Base-by-base conservation (phyloP, 169 alveolate species). In the Eimeria brunetti region DNA sequence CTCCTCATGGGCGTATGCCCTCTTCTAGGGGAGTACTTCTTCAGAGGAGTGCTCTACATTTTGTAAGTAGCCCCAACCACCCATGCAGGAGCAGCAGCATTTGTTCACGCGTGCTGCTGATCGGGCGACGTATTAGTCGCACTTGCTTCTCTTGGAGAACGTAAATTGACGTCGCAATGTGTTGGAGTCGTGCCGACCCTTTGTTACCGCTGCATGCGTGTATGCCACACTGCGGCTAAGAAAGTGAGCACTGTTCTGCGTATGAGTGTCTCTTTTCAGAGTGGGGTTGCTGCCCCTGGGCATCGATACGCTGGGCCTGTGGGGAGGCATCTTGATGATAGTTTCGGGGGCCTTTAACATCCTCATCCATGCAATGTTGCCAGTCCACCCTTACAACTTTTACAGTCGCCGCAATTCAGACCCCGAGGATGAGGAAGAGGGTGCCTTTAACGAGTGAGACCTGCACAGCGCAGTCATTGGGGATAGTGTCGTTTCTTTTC, bases 1-100 rank as follows among this genome's bases (percentile, higher is more conserved):
- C 84, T 91, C 56, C 91, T 91, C 18, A 91, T 91, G 95, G 95
- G 91, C 71, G 75, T 91, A 27, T 91, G 95, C 64, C 95, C 95
- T 4, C 91, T 91, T 9, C 49, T 91, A 51, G 95, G 95, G 90
- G 95, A 91, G 75, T 91, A 91, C 49, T 60, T 76, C 95, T 91
- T 91, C 85, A 58, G 95, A 30, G 95, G 95, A 60, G 46, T 91
- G 56, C 85, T 91, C 75, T 91, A 91, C 58, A 30, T 91, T 58
- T 62, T 91, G 95, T 91, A 62, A 91, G 95, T 36, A 4, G 49
- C 49, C 27, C 51, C 51, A 36, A 11, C 53, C 30, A 36, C 81
- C 44, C 81, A 24, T 3, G 2, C 18, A 62, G 24, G 71, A 36
- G 14, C 2, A 18, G 14, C 2, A 22, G 5, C 18, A 30, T 2